Percentiles rank a stretch among this genome's conserved stretches.
Evolutionary conservation across 164 flowering plant genomes (phyloP).

Genomic region (Macadamia integrifolia): DNA sequence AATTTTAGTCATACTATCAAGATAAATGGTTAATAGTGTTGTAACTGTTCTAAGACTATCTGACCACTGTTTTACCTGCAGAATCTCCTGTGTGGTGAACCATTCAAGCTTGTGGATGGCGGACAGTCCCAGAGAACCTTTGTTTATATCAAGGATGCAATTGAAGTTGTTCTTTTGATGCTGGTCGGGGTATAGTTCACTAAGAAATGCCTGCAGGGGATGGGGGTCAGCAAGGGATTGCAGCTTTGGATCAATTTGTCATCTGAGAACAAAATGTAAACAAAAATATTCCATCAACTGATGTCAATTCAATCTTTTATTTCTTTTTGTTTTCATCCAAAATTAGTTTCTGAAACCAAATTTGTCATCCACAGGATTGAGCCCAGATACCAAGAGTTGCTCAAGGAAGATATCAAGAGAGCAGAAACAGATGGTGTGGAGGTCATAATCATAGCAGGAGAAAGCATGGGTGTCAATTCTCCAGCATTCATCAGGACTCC

Average conservation of each 20-base stretch:
- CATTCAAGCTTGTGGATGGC: constrained; percentile 71
- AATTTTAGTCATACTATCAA: not conserved
- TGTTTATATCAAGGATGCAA: constrained; percentile 63
- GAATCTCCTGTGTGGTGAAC: constrained; percentile 55
- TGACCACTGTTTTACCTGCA: constrained; percentile 8
- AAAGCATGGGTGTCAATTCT: constrained; percentile 73
- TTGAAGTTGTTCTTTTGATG: constrained; percentile 71
- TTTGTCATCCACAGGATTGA: constrained; percentile 51
- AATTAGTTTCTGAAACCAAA: not conserved
- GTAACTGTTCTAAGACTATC: not conserved
- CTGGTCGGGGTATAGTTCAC: constrained; percentile 10
- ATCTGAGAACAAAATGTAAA: constrained; percentile 75
- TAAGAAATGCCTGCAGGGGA: too few relatives aligned
- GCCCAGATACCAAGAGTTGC: constrained; percentile 71
- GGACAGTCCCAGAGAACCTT: constrained; percentile 65
- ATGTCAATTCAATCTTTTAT: not conserved
- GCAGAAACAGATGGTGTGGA: constrained; percentile 16
- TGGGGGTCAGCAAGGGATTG: too few relatives aligned
- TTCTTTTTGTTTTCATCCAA: not conserved
- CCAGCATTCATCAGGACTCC: constrained; percentile 85
- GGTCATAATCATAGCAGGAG: constrained; percentile 79
- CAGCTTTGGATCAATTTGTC: constrained; percentile 69
- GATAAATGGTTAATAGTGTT: not conserved
- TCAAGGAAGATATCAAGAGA: constrained; percentile 39
- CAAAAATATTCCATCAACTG: not conserved